Evolutionary conservation across 2,329 filamentous ascomycete species (phyloP).

Genomic region (Septoria linicola): DNA sequence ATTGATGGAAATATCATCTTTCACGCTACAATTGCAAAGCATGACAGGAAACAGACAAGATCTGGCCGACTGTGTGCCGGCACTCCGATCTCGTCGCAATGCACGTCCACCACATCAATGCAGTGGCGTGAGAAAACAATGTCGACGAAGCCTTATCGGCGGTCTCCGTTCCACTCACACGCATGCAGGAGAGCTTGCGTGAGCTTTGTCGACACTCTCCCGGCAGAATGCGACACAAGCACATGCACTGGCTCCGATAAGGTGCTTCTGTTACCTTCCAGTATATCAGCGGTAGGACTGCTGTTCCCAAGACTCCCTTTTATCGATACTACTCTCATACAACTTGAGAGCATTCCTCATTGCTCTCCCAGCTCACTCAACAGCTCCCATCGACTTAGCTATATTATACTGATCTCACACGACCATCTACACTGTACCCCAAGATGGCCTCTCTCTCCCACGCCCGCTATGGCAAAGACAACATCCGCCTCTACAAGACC

Average conservation of each 20-base stretch:
- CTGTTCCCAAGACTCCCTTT: background rate
- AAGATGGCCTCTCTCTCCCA: constrained; percentile 50
- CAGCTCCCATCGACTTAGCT: background rate
- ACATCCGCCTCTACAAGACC: constrained; percentile 96
- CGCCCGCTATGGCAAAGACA: constrained; percentile 90
- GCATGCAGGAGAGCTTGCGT: background rate
- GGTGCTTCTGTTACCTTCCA: background rate
- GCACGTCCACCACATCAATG: too few relatives aligned
- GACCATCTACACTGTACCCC: constrained; percentile 2
- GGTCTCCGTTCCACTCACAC: constrained; percentile 5
- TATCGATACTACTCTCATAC: background rate
- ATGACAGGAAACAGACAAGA: too few relatives aligned
- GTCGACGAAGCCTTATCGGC: background rate
- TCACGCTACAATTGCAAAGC: too few relatives aligned
- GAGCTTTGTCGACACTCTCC: too few relatives aligned
- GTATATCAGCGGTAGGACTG: constrained; percentile 14
- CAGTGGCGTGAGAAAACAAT: too few relatives aligned
- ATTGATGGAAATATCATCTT: too few relatives aligned
- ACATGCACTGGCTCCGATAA: constrained; percentile 13
- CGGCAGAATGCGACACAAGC: constrained; percentile 5
- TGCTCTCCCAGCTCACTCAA: background rate
- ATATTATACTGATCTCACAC: background rate
- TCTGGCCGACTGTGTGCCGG: too few relatives aligned
- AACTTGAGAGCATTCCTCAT: background rate
- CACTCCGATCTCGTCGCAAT: too few relatives aligned